A percentile compares a stretch with the other conserved stretches of the same genome.
These are phyloP conservation scores for Pinus tabuliformis DNA, from an alignment of 75 land plant species.

Conservation along the genomic window DNA sequence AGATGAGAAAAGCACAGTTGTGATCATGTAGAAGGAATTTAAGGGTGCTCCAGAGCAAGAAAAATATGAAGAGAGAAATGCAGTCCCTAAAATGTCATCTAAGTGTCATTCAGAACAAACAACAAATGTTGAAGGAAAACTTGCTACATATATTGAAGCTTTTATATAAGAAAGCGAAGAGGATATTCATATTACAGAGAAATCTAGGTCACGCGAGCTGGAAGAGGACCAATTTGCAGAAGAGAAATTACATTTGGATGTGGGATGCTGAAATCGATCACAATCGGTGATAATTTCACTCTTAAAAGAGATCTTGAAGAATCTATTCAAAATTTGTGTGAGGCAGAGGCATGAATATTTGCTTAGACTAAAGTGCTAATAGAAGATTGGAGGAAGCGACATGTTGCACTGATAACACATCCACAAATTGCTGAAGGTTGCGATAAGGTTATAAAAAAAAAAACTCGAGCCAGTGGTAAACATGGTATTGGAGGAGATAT, in stretches of 20 bases:
- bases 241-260: conserved; percentile 1
- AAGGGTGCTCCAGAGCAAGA: neutral
- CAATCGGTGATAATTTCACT: neutral
- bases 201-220: neutral
- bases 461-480: no score
- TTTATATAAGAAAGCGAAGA: neutral
- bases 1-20: conserved; percentile 4
- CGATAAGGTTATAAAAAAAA: no score
- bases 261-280: neutral
- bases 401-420: no score
- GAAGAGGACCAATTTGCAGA: neutral
- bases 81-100: no score
- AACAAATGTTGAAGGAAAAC: no score
- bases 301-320: neutral
- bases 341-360: neutral
- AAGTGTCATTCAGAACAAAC: no score
- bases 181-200: neutral
- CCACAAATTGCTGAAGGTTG: no score
- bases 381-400: no score
- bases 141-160: neutral
- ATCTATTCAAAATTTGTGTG: neutral
- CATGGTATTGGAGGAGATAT: no score
- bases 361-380: neutral
- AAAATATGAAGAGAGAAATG: neutral
- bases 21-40: neutral